These are phyloP conservation scores for Boletus semigastroideus DNA, from an alignment of 1,284 basidiomycete genomes.

Conservation along the genomic window DNA sequence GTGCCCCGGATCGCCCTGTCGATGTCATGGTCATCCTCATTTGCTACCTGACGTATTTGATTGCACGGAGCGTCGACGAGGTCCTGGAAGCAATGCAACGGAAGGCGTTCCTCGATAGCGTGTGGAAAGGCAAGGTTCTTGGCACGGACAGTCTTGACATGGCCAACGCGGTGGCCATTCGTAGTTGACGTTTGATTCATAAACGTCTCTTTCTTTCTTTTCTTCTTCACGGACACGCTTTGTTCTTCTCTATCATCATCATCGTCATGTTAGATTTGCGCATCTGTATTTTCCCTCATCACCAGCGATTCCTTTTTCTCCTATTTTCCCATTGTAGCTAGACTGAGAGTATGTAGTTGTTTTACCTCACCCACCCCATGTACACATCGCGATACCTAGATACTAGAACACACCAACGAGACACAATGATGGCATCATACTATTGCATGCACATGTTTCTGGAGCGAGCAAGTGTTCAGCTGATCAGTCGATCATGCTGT, in stretches of 20 bases:
- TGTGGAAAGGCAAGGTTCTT: not conserved
- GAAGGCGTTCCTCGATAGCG: not conserved
- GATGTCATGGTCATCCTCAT: not conserved
- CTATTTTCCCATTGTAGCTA: not conserved
- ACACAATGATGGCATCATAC: too few species aligned
- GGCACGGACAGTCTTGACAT: not conserved
- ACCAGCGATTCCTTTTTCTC: not conserved
- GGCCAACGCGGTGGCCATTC: not conserved
- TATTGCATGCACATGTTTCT: too few species aligned
- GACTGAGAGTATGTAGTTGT: not conserved
- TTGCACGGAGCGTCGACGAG: too few species aligned
- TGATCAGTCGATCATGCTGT: too few species aligned
- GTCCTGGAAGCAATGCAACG: too few species aligned
- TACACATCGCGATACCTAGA: not conserved
- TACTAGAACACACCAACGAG: not conserved
- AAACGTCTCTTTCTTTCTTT: not conserved
- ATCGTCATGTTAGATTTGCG: not conserved
- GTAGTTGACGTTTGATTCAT: not conserved
- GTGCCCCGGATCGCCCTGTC: not conserved
- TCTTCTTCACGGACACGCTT: not conserved
- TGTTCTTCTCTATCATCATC: not conserved
- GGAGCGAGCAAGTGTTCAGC: too few species aligned
- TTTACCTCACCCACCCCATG: not conserved
- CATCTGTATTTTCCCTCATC: not conserved
- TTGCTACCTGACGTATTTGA: not conserved